Conservation (phyloP, 139 green algal genomes). For the Monoraphidium neglectum region DNA sequence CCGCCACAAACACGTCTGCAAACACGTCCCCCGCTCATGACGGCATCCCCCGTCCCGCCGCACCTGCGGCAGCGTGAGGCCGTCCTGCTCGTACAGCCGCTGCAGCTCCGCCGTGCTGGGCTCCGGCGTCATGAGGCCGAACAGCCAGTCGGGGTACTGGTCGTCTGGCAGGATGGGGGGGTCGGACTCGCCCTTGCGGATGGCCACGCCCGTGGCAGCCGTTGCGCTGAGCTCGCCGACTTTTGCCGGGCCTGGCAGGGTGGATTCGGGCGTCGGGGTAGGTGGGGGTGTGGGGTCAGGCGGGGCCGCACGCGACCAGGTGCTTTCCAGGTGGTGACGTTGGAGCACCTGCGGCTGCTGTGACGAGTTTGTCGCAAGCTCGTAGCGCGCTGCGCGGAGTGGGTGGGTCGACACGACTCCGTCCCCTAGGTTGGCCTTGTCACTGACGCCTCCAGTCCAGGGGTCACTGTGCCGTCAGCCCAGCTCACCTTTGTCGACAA, state of each 20-base stretch:
- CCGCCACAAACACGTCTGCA: not conserved
- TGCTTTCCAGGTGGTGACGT: too few relatives aligned
- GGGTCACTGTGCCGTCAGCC: not conserved
- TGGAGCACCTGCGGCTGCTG: too few relatives aligned
- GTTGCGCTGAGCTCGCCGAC: slow-evolving; percentile 44
- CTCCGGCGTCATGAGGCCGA: slow-evolving; percentile 4
- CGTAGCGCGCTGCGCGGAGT: too few relatives aligned
- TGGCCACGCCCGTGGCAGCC: slow-evolving; percentile 48
- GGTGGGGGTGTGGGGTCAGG: too few relatives aligned
- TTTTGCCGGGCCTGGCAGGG: slow-evolving; percentile 36
- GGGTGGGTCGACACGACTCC: too few relatives aligned
- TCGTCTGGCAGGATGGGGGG: slow-evolving; percentile 50
- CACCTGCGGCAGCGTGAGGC: slow-evolving; percentile 45
- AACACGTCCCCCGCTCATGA: too few relatives aligned
- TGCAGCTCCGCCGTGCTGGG: slow-evolving; percentile 51
- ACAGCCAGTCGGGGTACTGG: slow-evolving; percentile 69
- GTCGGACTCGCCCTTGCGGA: slow-evolving; percentile 59
- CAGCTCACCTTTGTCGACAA: slow-evolving; percentile 43
- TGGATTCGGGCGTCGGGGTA: not conserved
- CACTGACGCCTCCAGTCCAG: too few relatives aligned
- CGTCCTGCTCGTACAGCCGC: slow-evolving; percentile 41
- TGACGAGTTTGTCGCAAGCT: too few relatives aligned
- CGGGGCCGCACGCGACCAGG: too few relatives aligned
- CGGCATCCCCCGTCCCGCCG: not conserved
- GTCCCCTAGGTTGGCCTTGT: too few relatives aligned